These are phyloP conservation scores for Grosmannia huntii DNA, from an alignment of 2,329 filamentous ascomycete genomes.

Conservation along the genomic window DNA sequence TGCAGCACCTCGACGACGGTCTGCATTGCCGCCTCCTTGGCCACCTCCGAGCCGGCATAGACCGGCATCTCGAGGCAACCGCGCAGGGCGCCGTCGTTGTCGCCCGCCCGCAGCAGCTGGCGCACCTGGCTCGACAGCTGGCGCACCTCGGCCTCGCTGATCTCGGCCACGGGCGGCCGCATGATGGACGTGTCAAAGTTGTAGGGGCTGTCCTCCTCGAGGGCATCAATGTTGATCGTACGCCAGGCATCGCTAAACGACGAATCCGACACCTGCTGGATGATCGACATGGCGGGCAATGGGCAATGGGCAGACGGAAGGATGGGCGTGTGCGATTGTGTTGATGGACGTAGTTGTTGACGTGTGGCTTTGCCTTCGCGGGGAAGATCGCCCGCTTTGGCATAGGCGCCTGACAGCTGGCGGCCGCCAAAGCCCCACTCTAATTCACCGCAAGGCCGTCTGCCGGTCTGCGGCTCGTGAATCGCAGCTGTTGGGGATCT, in stretches of 20 bases:
- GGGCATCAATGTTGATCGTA: constrained; percentile 87
- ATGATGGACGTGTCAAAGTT: constrained; percentile 88
- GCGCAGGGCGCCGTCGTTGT: constrained; percentile 74
- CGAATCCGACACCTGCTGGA: constrained; percentile 49
- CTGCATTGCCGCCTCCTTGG: constrained; percentile 70
- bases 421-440: not conserved
- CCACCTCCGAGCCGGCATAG: constrained; percentile 46
- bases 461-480: not conserved
- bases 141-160: constrained; percentile 66
- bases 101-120: constrained; percentile 75
- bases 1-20: constrained; percentile 89
- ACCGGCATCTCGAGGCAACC: constrained; percentile 78
- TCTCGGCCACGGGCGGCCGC: constrained; percentile 61
- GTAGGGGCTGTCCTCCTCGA: constrained; percentile 76
- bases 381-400: not conserved
- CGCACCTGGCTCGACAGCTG: constrained; percentile 68
- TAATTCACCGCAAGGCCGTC: not conserved
- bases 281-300: constrained; percentile 44
- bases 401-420: not conserved
- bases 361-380: not conserved
- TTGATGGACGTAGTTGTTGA: not conserved
- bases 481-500: no score
- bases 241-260: constrained; percentile 57
- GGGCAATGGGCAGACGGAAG: not conserved
- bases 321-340: not conserved